Base-by-base conservation (phyloP, 164 flowering plant genomes). In the Macadamia integrifolia region DNA sequence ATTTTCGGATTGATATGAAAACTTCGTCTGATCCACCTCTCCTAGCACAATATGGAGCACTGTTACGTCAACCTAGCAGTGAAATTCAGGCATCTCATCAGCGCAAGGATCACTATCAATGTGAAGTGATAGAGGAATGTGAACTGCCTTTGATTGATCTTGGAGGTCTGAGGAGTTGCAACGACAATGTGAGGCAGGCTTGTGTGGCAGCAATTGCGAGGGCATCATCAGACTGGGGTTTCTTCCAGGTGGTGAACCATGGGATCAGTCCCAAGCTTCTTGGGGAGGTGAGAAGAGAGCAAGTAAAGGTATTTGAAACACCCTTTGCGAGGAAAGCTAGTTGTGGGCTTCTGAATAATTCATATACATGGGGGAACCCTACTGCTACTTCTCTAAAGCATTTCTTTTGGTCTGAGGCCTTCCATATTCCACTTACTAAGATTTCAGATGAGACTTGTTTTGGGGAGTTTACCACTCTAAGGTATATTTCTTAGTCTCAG, bases 191-290 rank as follows among this genome's bases (percentile, higher is more conserved):
- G 64, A 72, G 79, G 61, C 40, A 13, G 35, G 74, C 75, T 42
- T 87, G 90, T 63, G 69, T 52, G 3, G 70, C 59, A 10, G 79
- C 69, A 18, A 90, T 90, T 3, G 77, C 62, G 3, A 69, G 60
- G 31, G 97, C 97, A 0, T 79, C 97, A 5, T 71, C 84, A 0
- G 86, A 90, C 60, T 90, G 97, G 97, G 97, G 97, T 3, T 90
- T 90, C 75, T 90, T 90, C 70, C 92, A 87, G 69, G 87, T 87
- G n/a, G 77, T 88, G 69, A 90, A 90, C 84, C 97, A 90, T 77
- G 92, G 92, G 6, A 78, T 88, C 6, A 80, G 81, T 75, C 66
- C 49, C 23, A 77, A 85, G 69, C 76, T 90, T 2, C 78, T 90
- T 6, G 65, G 49, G 65, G 71, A 65, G 70, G 86, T 90, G 90